A percentile compares a stretch with the other conserved stretches of the same genome.
These are phyloP conservation scores for Calonectria pauciramosa DNA, from an alignment of 2,329 filamentous ascomycete genomes.

Conservation along the genomic window DNA sequence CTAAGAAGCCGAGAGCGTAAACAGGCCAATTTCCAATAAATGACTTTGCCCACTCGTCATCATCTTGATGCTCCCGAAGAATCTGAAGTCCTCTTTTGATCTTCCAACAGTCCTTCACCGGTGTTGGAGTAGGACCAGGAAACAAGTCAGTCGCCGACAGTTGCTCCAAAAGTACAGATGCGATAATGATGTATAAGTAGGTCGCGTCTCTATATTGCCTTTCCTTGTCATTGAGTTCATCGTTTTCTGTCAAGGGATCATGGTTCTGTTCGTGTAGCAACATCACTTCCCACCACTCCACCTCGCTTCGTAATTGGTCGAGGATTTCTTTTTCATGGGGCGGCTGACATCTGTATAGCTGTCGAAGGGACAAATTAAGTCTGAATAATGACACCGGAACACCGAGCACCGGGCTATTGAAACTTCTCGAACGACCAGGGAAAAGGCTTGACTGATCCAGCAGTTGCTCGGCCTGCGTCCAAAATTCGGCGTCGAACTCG, in stretches of 20 bases:
- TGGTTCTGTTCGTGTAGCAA: conserved; percentile 18
- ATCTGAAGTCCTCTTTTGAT: conserved; percentile 28
- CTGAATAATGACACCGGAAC: conserved; percentile 38
- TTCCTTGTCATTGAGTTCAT: background rate
- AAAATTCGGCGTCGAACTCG: conserved; percentile 34
- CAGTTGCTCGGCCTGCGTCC: conserved; percentile 34
- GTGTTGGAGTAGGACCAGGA: background rate
- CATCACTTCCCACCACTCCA: conserved; percentile 29
- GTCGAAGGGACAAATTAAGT: conserved; percentile 24
- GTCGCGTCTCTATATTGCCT: conserved; percentile 32
- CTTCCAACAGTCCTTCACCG: conserved; percentile 32
- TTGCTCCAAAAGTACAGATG: conserved; percentile 38
- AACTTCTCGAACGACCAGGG: conserved; percentile 21
- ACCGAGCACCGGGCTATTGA: conserved; percentile 42
- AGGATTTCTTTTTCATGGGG: background rate
- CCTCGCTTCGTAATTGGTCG: conserved; percentile 16
- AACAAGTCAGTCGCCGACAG: background rate
- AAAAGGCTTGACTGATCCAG: conserved; percentile 29
- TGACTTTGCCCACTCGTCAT: conserved; percentile 39
- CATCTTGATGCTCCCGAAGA: conserved; percentile 22
- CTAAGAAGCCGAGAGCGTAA: conserved; percentile 38
- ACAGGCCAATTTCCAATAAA: conserved; percentile 46
- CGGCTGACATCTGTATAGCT: conserved; percentile 18
- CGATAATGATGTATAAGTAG: conserved; percentile 34
- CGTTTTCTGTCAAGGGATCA: background rate